Base-by-base conservation (phyloP, 23 red algal species). In the Agarophyton chilense region DNA sequence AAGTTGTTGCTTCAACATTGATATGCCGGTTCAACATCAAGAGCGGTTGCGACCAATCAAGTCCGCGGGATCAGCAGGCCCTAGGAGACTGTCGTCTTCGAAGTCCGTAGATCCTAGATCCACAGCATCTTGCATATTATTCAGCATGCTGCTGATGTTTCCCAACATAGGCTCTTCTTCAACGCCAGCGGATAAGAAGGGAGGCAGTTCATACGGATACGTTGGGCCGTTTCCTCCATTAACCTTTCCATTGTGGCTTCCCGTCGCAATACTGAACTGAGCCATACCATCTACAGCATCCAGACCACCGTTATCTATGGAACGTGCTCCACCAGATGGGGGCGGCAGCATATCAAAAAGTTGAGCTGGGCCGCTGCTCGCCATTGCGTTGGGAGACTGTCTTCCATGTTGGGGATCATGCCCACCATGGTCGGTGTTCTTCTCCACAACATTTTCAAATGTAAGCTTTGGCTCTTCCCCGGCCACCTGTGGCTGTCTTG, bases 11-110 rank as follows among this genome's bases (percentile, higher is more conserved):
- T n/a, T n/a, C n/a, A n/a, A 47, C 12, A 9, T 47, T 12, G 44
- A 47, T 6, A 47, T 47, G 44, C 12, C 26, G n/a, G 5, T 32
- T 4, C 28, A 62, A 0, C 3, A 8, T 74, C 68, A 74, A 28
- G 68, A 21, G 38, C 68, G 38, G 21, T 74, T 74, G 40, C 66
- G 66, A 72, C 66, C 66, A 17, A 57, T 52, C 7, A 89, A n/a
- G 72, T 89, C 85, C 16, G 8, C 73, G 18, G 85, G 70, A 65
- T 89, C 85, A 57, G 82, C 62, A 10, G 74, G 66, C 16, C 73
- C 73, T 25, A 89, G 72, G 16, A 89, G 73, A 78, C 60, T 78
- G 39, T 77, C 85, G 25, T 89, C 85, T 77, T 89, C 85, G 43
- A 89, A 79, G 29, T 79, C 85, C 31, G 73, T 63, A 14, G 67